Evolutionary conservation across 495 filamentous ascomycete species (phyloP).

Genomic region (Tuber borchii): DNA sequence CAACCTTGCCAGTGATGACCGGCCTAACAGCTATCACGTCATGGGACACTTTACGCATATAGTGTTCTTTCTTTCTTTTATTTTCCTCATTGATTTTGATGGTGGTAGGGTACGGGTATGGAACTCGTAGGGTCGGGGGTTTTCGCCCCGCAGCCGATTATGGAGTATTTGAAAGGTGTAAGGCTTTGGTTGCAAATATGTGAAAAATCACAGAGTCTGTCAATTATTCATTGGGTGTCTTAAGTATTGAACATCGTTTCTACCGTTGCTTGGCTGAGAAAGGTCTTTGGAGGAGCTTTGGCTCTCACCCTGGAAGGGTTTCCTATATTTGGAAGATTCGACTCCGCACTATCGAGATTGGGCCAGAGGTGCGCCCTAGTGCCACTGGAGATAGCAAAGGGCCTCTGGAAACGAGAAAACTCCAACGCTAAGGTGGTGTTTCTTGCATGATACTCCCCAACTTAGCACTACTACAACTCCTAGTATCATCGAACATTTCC

Average conservation of each 20-base stretch:
- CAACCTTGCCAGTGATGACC: background rate
- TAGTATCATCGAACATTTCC: no score
- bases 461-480: no score
- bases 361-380: no score
- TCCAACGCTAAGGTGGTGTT: no score
- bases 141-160: background rate
- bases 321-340: no score
- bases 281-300: no score
- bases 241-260: background rate
- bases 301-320: no score
- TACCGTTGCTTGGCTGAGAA: no score
- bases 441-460: no score
- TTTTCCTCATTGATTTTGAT: background rate
- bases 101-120: background rate
- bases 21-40: background rate
- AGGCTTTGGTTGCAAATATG: background rate
- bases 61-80: background rate
- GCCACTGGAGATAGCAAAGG: no score
- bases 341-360: no score
- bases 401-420: no score
- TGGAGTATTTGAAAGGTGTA: background rate
- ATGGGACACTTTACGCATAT: background rate
- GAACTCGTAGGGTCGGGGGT: background rate
- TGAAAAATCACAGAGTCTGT: background rate
- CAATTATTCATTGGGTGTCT: background rate